Evolutionary conservation across 495 filamentous ascomycete genomes (phyloP).

Genomic region (Annulohypoxylon bovei): DNA sequence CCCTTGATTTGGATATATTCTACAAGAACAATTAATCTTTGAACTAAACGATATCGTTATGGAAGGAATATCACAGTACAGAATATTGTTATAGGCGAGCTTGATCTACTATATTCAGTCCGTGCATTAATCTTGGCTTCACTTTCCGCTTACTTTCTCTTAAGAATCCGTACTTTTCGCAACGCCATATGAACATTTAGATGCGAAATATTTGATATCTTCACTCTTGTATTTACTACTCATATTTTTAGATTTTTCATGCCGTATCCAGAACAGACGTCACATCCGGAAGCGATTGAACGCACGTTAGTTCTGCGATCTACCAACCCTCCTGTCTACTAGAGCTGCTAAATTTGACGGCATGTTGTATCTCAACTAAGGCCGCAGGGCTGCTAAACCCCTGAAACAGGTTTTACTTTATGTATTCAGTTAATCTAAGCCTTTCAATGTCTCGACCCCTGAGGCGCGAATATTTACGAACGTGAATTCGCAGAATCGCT

Average conservation of each 20-base stretch:
- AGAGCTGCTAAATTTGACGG: neutral
- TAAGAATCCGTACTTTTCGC: neutral
- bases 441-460: neutral
- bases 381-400: neutral
- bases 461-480: neutral
- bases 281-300: neutral
- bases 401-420: neutral
- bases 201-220: neutral
- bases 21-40: neutral
- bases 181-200: neutral
- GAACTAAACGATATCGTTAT: neutral
- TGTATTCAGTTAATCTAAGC: neutral
- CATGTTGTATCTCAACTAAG: neutral
- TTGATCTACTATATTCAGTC: neutral
- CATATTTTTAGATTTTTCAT: neutral
- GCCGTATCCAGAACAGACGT: neutral
- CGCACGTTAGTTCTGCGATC: neutral
- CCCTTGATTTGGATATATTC: slow-evolving; percentile 74
- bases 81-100: neutral
- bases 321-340: neutral
- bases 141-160: neutral
- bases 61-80: neutral
- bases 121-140: neutral
- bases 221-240: neutral
- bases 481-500: neutral